These are phyloP conservation scores for Dendrobium nobile DNA, from an alignment of 106 monocot genomes.

Conservation along the genomic window DNA sequence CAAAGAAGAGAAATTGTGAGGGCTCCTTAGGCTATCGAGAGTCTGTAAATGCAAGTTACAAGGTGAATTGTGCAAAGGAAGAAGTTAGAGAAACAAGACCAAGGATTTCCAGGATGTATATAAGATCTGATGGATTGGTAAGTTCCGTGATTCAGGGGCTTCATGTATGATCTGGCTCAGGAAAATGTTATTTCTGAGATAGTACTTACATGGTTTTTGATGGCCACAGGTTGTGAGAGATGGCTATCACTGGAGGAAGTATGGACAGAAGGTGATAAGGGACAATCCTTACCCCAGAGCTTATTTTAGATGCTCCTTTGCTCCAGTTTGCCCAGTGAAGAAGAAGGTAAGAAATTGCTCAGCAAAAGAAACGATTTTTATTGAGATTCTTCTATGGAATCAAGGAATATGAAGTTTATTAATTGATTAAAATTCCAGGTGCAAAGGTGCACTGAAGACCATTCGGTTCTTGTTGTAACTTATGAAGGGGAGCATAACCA, in stretches of 20 bases:
- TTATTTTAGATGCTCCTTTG: conserved; percentile 77
- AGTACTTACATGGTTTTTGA: too few species aligned
- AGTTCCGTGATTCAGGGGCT: not conserved
- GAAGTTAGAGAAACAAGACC: conserved; percentile 23
- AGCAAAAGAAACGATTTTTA: too few species aligned
- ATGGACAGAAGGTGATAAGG: conserved; percentile 76
- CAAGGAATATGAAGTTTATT: too few species aligned
- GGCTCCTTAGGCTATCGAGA: not conserved
- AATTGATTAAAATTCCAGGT: conserved; percentile 27
- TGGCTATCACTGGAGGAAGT: conserved; percentile 75
- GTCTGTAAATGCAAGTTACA: not conserved
- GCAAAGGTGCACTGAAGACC: conserved; percentile 51
- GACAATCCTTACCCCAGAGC: conserved; percentile 80
- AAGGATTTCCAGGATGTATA: conserved; percentile 30
- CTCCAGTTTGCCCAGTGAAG: conserved; percentile 72
- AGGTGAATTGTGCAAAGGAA: not conserved
- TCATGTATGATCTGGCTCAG: too few species aligned
- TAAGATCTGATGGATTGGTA: conserved; percentile 43
- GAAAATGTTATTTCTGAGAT: too few species aligned
- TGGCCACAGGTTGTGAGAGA: conserved; percentile 45
- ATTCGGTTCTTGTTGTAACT: conserved; percentile 43
- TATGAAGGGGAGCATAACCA: conserved; percentile 68
- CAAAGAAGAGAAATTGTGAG: conserved; percentile 19
- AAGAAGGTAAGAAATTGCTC: conserved; percentile 51
- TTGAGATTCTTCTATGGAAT: too few species aligned